Evolutionary conservation across 768 basidiomycete species (phyloP), one percentile per base, ranked within the genome.

Genomic region (Phanerochaete sordida): DNA sequence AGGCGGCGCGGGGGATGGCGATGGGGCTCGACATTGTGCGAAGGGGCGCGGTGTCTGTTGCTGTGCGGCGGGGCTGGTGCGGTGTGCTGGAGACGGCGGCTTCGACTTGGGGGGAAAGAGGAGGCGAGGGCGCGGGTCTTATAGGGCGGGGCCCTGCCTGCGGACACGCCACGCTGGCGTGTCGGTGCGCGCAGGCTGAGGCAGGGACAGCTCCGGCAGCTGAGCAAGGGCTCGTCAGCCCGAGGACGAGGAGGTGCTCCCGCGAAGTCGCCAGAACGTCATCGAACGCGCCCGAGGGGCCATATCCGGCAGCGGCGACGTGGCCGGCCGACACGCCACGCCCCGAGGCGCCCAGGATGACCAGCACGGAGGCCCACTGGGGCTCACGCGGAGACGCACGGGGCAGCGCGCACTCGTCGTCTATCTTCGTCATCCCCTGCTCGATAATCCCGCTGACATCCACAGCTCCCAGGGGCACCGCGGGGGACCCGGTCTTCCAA

Each of bases 1-100:
- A 21, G 2, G 56, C 23, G 19, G 59, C 9, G 52, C 53, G 55
- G 44, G 64, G 62, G 60, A 68, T 61, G 46, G 65, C 60, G 28
- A 65, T 61, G 23, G 67, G 67, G 62, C 62, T 64, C 58, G 65
- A 68, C 67, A 68, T 66, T n/a, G n/a, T 30, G 56, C 46, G 30
- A 55, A 33, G 56, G 27, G 24, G 1, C 33, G 31, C 23, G 24
- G 27, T 16, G 4, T 27, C 15, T 21, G 47, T 27, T 21, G 48
- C n/a, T 24, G 26, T n/a, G 50, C 19, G 16, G 37, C 24, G 33
- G n/a, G 16, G 30, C 27, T 30, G 48, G 15, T 49, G 31, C 47
- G 57, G 30, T 24, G 9, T 24, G 53, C 48, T 58, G 19, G 54
- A 43, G 33, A 45, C 19, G 60, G 21, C 48, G 27, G 27, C 37